Conservation (phyloP, 192 early-diverging fungal genomes). For the Oehlia diaphana region DNA sequence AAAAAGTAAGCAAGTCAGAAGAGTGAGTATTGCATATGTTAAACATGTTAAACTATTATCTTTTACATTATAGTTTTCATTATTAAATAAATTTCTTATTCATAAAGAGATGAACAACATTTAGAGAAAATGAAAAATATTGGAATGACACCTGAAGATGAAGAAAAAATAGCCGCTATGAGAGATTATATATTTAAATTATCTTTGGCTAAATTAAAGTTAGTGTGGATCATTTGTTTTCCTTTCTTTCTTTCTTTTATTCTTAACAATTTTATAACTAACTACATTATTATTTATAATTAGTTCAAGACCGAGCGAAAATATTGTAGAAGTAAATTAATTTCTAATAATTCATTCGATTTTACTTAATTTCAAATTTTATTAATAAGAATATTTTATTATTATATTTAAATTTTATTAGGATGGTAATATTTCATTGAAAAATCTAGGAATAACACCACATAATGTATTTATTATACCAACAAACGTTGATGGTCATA, state of each 20-base stretch:
- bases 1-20: constrained; percentile 42
- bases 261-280: background rate
- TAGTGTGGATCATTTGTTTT: background rate
- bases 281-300: background rate
- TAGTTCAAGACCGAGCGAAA: constrained; percentile 35
- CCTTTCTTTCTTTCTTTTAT: no score
- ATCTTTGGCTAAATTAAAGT: constrained; percentile 52
- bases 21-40: constrained; percentile 42
- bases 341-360: background rate
- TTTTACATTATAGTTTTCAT: background rate
- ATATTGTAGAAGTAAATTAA: background rate
- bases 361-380: background rate
- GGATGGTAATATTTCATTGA: constrained; percentile 49
- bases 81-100: background rate
- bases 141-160: constrained; percentile 77
- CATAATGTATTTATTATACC: constrained; percentile 72
- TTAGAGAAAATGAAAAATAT: constrained; percentile 58
- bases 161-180: constrained; percentile 69
- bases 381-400: background rate
- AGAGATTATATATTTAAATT: constrained; percentile 79
- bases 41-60: background rate
- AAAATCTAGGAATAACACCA: constrained; percentile 65
- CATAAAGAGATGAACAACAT: constrained; percentile 49
- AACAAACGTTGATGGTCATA: constrained; percentile 31
- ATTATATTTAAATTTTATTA: constrained; percentile 1